Conservation (phyloP, 768 basidiomycete genomes). For the Tricholoma furcatifolium region DNA sequence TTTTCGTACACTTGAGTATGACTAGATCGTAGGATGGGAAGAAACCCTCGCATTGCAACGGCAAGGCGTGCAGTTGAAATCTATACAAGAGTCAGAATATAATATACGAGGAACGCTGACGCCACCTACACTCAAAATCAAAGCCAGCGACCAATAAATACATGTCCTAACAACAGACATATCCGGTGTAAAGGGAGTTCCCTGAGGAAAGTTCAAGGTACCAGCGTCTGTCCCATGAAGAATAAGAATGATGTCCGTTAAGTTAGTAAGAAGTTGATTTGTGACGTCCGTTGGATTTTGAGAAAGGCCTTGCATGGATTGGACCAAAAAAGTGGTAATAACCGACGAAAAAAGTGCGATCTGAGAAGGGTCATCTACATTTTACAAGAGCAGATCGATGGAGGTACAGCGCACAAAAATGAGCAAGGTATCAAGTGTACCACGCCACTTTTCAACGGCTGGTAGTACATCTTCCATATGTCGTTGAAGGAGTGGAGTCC, state of each 20-base stretch:
- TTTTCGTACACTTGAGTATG: neutral
- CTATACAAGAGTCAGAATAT: neutral
- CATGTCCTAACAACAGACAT: conserved; percentile 13
- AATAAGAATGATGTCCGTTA: conserved; percentile 12
- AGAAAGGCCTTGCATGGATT: conserved; percentile 10
- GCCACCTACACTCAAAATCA: conserved; percentile 16
- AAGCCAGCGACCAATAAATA: conserved; percentile 16
- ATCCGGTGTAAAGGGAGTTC: conserved; percentile 7
- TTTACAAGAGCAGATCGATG: too few species aligned
- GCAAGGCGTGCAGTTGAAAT: conserved; percentile 16
- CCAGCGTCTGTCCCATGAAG: neutral
- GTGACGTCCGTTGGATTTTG: conserved; percentile 12
- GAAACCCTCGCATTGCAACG: conserved; percentile 11
- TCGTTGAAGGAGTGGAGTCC: too few species aligned
- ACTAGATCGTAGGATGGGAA: conserved; percentile 1
- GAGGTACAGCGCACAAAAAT: too few species aligned
- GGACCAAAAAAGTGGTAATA: conserved; percentile 15
- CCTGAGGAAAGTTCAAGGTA: neutral
- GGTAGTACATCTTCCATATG: too few species aligned
- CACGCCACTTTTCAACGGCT: too few species aligned
- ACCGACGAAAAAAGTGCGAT: conserved; percentile 19
- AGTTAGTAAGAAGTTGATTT: conserved; percentile 16
- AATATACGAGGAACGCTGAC: too few species aligned
- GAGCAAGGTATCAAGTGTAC: too few species aligned
- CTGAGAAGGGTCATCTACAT: too few species aligned